These are phyloP conservation scores for Geosmithia putterillii DNA, from an alignment of 2,329 filamentous ascomycete species.

Conservation along the genomic window DNA sequence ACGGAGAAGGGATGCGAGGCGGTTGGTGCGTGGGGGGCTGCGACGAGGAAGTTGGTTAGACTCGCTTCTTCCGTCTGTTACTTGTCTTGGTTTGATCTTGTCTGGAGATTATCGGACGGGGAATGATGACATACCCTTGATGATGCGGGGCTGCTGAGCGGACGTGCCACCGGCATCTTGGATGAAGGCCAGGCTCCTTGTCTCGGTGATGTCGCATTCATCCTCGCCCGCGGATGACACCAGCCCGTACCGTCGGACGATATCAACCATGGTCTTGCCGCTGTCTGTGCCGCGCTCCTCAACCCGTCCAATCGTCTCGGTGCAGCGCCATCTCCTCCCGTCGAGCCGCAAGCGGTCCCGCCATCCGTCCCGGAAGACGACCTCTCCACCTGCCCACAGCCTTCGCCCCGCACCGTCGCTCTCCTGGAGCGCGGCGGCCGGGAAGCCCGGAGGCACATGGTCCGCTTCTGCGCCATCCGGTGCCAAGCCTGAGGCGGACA, in stretches of 20 bases:
- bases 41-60: background rate
- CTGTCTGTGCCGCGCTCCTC: constrained; percentile 21
- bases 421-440: background rate
- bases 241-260: constrained; percentile 31
- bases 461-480: constrained; percentile 75
- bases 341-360: constrained; percentile 21
- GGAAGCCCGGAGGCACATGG: constrained; percentile 60
- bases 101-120: background rate
- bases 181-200: constrained; percentile 41
- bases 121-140: constrained; percentile 13
- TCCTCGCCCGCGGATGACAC: constrained; percentile 7
- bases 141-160: constrained; percentile 6
- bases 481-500: constrained; percentile 49
- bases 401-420: constrained; percentile 23
- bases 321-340: constrained; percentile 25
- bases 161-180: constrained; percentile 9
- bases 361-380: constrained; percentile 37
- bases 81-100: background rate
- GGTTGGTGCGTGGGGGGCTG: background rate
- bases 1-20: constrained; percentile 44
- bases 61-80: background rate
- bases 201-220: constrained; percentile 28
- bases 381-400: constrained; percentile 78
- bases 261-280: constrained; percentile 38
- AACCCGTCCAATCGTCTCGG: constrained; percentile 30